Evolutionary conservation across 2,329 filamentous ascomycete genomes (phyloP).

Genomic region (Knoxdaviesia capensis): DNA sequence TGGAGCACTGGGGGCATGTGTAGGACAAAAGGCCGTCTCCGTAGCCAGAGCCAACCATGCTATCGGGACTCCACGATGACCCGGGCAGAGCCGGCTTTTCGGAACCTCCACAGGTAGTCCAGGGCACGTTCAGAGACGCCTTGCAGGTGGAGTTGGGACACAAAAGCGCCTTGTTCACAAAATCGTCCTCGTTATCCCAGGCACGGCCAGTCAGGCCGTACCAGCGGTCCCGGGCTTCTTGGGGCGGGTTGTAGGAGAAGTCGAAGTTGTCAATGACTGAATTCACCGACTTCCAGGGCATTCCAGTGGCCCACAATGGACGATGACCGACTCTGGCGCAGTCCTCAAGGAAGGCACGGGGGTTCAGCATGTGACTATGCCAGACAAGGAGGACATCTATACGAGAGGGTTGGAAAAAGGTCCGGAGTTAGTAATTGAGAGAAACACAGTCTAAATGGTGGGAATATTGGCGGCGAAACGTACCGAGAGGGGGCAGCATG

Average conservation of each 20-base stretch:
- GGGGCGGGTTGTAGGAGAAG: constrained; percentile 22
- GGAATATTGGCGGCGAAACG: constrained; percentile 6
- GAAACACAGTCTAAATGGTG: too few species aligned
- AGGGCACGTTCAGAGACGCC: constrained; percentile 23
- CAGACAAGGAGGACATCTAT: constrained; percentile 59
- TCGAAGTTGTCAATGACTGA: constrained; percentile 38
- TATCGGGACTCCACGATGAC: neutral
- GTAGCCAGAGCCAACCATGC: constrained; percentile 30
- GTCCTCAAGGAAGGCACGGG: constrained; percentile 54
- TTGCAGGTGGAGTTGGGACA: constrained; percentile 32
- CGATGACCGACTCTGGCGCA: constrained; percentile 36
- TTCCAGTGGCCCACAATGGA: constrained; percentile 36
- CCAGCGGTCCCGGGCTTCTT: constrained; percentile 25
- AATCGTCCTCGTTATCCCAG: constrained; percentile 41
- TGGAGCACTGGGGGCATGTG: constrained; percentile 29
- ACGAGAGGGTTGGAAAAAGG: too few species aligned
- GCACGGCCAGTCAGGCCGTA: constrained; percentile 20
- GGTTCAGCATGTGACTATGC: constrained; percentile 65
- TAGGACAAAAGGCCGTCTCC: constrained; percentile 34
- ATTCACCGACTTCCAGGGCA: constrained; percentile 46
- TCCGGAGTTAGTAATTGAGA: too few species aligned
- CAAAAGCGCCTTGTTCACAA: constrained; percentile 21
- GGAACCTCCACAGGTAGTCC: constrained; percentile 32
- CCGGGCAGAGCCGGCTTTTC: neutral
- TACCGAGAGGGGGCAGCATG: constrained; percentile 39